Percentiles rank a stretch among this genome's conserved stretches.
Evolutionary conservation across 345 rosid species (phyloP).

Genomic region (Citrus australasica): DNA sequence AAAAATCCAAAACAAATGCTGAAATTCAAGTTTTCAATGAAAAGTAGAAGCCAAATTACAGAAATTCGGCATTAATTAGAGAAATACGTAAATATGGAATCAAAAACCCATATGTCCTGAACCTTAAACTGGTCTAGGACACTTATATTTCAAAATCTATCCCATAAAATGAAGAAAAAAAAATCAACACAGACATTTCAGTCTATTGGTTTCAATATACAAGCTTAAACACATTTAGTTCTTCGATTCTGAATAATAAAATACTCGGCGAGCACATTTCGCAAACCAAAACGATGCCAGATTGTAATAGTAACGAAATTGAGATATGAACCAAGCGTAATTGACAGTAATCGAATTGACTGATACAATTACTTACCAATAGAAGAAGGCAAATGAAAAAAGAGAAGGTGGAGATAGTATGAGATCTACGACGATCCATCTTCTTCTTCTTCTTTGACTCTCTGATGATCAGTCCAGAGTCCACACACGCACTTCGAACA

Average conservation of each 20-base stretch:
- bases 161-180: too few relatives aligned
- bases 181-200: neutral
- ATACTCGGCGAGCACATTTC: neutral
- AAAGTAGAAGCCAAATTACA: neutral
- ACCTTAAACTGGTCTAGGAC: neutral
- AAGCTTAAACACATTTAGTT: neutral
- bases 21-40: neutral
- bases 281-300: neutral
- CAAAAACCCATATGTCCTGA: neutral
- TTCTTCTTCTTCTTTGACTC: neutral
- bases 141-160: neutral
- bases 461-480: neutral
- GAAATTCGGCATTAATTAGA: neutral
- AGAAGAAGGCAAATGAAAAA: slow-evolving; percentile 3
- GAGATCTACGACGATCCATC: slow-evolving; percentile 10
- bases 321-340: neutral
- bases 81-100: neutral
- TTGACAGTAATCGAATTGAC: neutral
- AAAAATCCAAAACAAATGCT: neutral
- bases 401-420: neutral
- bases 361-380: neutral
- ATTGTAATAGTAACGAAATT: neutral
- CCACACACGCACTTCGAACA: neutral
- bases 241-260: neutral
- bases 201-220: neutral